Conservation (phyloP, 352 stramenopile genomes). For the Pythium graminicola region DNA sequence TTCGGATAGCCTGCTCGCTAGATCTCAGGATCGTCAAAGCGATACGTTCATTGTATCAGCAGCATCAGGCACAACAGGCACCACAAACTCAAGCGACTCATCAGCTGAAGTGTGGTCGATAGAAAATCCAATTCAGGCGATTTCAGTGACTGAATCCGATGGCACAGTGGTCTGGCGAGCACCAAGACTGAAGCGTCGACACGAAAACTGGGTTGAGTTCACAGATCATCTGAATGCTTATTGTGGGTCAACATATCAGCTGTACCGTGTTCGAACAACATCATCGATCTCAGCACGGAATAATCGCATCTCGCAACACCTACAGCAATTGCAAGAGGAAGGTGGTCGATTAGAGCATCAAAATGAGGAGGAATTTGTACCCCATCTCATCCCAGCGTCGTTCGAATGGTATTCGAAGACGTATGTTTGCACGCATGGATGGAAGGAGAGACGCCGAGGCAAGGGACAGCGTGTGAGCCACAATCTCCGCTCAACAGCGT, state of each 20-base stretch:
- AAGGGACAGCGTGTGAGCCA: constrained; percentile 66
- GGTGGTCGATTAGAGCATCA: not conserved
- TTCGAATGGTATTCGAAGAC: constrained; percentile 81
- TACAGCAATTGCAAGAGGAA: constrained; percentile 14
- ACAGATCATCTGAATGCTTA: constrained; percentile 55
- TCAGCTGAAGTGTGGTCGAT: constrained; percentile 20
- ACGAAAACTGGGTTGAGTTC: constrained; percentile 52
- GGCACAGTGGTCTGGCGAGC: constrained; percentile 41
- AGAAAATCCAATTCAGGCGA: constrained; percentile 16
- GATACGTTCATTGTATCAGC: not conserved
- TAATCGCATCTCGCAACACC: constrained; percentile 42
- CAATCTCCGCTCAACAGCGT: constrained; percentile 56
- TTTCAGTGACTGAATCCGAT: constrained; percentile 19
- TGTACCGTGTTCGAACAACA: constrained; percentile 70
- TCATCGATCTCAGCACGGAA: constrained; percentile 65
- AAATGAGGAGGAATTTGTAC: constrained; percentile 1
- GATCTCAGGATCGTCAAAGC: not conserved
- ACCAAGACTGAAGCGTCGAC: constrained; percentile 37
- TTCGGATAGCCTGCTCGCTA: not conserved
- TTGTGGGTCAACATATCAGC: constrained; percentile 50
- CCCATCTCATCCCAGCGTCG: constrained; percentile 39
- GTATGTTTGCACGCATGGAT: constrained; percentile 71
- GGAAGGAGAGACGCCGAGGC: constrained; percentile 62
- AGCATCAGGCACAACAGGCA: not conserved
- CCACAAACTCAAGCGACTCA: not conserved